phyloP scores from a whole-genome alignment of 2,329 filamentous ascomycete genomes.

The Penicillium sp. region DNA sequence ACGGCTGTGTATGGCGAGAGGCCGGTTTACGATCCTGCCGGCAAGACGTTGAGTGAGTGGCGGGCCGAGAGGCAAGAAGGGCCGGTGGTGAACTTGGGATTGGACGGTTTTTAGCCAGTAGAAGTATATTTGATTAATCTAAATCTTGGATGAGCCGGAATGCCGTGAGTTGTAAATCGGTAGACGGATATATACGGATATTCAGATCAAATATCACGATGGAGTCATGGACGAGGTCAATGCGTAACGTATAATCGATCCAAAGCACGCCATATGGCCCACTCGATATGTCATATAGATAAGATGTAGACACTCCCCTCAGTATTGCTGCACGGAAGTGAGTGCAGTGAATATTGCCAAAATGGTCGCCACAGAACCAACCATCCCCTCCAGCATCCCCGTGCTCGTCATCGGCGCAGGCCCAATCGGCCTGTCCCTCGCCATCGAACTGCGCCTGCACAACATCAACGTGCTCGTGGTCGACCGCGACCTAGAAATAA shows the following conservation, averaged over 20 bases:
- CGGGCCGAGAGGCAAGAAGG: background rate
- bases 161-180: too few species aligned
- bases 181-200: too few species aligned
- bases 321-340: too few species aligned
- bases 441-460: slow-evolving; percentile 1
- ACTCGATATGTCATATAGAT: too few species aligned
- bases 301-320: too few species aligned
- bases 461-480: background rate
- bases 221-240: too few species aligned
- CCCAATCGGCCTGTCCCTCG: background rate
- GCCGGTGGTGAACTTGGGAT: slow-evolving; percentile 1
- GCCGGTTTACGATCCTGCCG: background rate
- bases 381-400: background rate
- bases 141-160: too few species aligned
- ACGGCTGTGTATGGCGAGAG: slow-evolving; percentile 5
- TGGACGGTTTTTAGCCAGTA: slow-evolving; percentile 10
- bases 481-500: background rate
- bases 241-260: too few species aligned
- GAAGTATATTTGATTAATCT: too few species aligned
- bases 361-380: background rate
- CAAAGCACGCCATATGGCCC: too few species aligned
- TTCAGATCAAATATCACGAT: too few species aligned
- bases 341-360: too few species aligned
- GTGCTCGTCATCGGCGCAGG: background rate
- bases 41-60: slow-evolving; percentile 8